Evolutionary conservation across 164 flowering plant genomes (phyloP).

Genomic region (Stephania yunnanensis): DNA sequence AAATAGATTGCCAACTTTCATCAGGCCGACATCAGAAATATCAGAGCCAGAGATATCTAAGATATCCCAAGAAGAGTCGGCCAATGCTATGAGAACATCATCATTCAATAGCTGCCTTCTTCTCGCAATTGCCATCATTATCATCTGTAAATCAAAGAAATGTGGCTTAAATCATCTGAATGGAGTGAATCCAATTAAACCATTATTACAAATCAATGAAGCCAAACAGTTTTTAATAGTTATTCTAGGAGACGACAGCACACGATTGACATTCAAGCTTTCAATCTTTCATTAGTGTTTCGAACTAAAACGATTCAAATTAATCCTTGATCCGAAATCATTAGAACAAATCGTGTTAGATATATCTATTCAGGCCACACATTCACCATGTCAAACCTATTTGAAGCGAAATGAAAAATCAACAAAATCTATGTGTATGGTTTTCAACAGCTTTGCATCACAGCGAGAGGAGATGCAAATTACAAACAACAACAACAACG

Average conservation of each 20-base stretch:
- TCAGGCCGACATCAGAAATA: slow-evolving; percentile 70
- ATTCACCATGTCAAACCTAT: too few relatives aligned
- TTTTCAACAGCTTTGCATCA: background rate
- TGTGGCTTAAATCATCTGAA: background rate
- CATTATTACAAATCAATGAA: too few relatives aligned
- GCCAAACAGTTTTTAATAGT: too few relatives aligned
- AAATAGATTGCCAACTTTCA: slow-evolving; percentile 52
- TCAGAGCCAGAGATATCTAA: slow-evolving; percentile 83
- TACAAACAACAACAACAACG: background rate
- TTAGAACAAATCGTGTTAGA: too few relatives aligned
- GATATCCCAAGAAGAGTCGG: slow-evolving; percentile 74
- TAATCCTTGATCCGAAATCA: too few relatives aligned
- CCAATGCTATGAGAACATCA: slow-evolving; percentile 59
- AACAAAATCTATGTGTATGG: too few relatives aligned
- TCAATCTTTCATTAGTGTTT: too few relatives aligned
- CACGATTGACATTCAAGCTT: too few relatives aligned
- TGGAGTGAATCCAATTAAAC: background rate
- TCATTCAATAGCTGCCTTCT: slow-evolving; percentile 74
- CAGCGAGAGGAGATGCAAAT: background rate
- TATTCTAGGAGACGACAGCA: too few relatives aligned
- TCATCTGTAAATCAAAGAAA: slow-evolving; percentile 39
- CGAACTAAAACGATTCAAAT: too few relatives aligned
- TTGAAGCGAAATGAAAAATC: too few relatives aligned
- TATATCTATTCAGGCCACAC: too few relatives aligned
- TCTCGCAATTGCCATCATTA: slow-evolving; percentile 69